These are phyloP conservation scores for Polyporus arcularius DNA, from an alignment of 768 basidiomycete species.

Conservation along the genomic window DNA sequence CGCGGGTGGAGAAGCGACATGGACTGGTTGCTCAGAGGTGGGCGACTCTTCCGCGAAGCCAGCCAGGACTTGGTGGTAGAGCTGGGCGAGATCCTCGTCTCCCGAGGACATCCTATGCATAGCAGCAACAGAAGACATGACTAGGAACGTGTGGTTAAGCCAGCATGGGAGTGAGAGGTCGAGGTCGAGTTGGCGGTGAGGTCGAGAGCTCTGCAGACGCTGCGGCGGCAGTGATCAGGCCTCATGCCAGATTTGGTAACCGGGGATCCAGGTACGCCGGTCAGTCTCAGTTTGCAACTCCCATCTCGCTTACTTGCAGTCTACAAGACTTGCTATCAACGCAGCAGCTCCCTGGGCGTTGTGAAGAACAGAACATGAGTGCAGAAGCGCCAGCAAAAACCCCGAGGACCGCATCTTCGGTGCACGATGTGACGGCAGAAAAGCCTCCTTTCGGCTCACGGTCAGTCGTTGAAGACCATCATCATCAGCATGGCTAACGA, in stretches of 20 bases:
- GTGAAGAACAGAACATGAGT: background rate
- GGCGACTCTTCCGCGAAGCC: conserved; percentile 58
- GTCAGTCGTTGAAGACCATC: conserved; percentile 33
- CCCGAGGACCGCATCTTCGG: conserved; percentile 53
- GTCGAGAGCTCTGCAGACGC: conserved; percentile 2
- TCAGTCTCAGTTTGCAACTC: background rate
- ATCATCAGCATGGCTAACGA: background rate
- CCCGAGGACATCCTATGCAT: conserved; percentile 46
- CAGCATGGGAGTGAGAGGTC: background rate
- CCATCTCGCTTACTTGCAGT: background rate
- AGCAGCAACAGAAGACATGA: conserved; percentile 40
- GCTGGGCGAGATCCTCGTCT: conserved; percentile 70
- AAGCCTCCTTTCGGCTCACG: conserved; percentile 75
- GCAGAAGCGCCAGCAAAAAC: background rate
- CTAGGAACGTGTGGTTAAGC: background rate
- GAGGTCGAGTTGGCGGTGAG: background rate
- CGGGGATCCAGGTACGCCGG: background rate
- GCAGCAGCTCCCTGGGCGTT: too few relatives aligned
- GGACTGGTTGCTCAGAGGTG: conserved; percentile 23
- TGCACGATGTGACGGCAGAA: conserved; percentile 55
- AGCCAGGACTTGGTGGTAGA: conserved; percentile 77
- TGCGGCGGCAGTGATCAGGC: too few relatives aligned
- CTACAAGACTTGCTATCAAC: background rate
- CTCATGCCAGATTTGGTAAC: background rate
- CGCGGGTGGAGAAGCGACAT: background rate